A percentile compares a stretch with the other conserved stretches of the same genome.
phyloP scores from a whole-genome alignment of 1,284 basidiomycete species.

The Wallemia hederae region DNA sequence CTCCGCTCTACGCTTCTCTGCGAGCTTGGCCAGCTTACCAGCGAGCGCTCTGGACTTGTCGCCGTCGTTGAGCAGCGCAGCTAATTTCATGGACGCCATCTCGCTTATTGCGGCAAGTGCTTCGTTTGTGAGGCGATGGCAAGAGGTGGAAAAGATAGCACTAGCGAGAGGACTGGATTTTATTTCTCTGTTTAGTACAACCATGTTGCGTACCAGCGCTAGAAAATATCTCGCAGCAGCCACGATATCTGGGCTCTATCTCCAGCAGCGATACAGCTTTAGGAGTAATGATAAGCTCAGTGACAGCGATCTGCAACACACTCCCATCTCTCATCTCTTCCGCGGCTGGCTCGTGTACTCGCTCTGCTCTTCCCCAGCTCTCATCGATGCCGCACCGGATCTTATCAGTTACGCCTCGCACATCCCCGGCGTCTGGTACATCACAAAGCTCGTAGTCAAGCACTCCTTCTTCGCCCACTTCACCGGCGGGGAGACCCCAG shows the following conservation, averaged over 20 bases:
- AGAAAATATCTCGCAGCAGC: background rate
- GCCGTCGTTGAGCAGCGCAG: background rate
- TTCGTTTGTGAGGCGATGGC: background rate
- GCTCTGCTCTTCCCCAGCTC: constrained; percentile 5
- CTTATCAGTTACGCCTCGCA: constrained; percentile 4
- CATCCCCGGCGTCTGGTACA: background rate
- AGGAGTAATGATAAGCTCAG: background rate
- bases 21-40: background rate
- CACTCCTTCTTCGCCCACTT: constrained; percentile 10
- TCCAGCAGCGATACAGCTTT: background rate
- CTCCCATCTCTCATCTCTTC: constrained; percentile 6
- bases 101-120: background rate
- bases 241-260: background rate
- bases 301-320: constrained; percentile 4
- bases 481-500: constrained; percentile 9
- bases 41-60: background rate
- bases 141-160: background rate
- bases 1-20: background rate
- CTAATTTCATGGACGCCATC: background rate
- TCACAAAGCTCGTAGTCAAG: constrained; percentile 7
- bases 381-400: constrained; percentile 9
- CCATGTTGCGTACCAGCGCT: background rate
- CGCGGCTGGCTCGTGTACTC: constrained; percentile 10
- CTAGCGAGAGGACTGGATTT: background rate
- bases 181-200: background rate